phyloP scores from a whole-genome alignment of 306 rosid genomes.

The Neltuma alba region DNA sequence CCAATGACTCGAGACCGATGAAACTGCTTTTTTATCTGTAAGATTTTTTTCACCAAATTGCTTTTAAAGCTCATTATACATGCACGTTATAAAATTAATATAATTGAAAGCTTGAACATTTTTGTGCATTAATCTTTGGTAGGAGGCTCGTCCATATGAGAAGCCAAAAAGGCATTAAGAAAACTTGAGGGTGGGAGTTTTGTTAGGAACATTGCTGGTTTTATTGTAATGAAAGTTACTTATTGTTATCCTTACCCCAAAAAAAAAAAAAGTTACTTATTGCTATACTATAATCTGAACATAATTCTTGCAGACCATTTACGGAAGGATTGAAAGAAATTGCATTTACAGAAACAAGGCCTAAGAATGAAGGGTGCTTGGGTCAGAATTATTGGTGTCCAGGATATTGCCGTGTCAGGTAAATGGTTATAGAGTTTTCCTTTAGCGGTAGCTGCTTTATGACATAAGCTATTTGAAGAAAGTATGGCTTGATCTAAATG shows the following conservation, averaged over 20 bases:
- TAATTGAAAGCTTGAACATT: conserved; percentile 17
- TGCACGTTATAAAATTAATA: conserved; percentile 13
- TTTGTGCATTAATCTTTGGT: neutral
- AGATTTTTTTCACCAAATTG: conserved; percentile 22
- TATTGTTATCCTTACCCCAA: too few species aligned
- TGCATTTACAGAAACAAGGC: neutral
- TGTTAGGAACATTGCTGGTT: neutral
- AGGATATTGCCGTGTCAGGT: neutral
- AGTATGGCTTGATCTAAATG: neutral
- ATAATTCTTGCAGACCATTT: neutral
- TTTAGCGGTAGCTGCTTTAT: neutral
- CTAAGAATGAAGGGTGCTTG: neutral
- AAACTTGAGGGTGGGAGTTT: neutral
- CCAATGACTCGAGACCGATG: conserved; percentile 60
- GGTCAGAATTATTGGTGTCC: neutral
- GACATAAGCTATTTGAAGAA: neutral
- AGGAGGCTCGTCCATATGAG: neutral
- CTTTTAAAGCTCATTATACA: conserved; percentile 6
- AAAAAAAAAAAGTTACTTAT: neutral
- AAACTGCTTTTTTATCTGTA: conserved; percentile 62
- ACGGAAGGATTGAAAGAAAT: neutral
- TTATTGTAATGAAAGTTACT: neutral
- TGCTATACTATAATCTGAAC: neutral
- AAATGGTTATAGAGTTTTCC: neutral
- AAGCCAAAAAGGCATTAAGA: neutral